phyloP scores from a whole-genome alignment of 2,329 filamentous ascomycete species.

The Thielaviopsis populi region DNA sequence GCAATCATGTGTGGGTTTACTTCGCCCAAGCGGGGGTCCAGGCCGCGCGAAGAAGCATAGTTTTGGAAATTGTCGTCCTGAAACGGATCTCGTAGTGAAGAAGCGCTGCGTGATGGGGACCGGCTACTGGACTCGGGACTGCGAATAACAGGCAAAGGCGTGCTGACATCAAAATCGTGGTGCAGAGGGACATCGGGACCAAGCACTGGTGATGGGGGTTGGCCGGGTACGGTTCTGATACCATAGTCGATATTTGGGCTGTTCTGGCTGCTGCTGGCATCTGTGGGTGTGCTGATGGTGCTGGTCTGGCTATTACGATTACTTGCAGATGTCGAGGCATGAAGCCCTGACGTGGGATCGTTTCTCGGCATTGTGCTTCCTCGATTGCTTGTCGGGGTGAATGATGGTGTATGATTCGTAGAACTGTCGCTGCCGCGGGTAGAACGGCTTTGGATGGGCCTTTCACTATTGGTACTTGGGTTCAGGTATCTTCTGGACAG shows the following conservation, averaged over 20 bases:
- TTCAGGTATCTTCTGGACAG: background rate
- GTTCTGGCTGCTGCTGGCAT: background rate
- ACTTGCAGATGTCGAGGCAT: background rate
- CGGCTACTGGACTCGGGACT: background rate
- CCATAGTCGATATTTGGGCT: slow-evolving; percentile 9
- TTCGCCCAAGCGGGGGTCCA: slow-evolving; percentile 36
- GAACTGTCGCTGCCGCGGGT: background rate
- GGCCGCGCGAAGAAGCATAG: slow-evolving; percentile 22
- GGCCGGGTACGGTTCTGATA: background rate
- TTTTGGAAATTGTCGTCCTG: slow-evolving; percentile 14
- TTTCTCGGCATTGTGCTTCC: background rate
- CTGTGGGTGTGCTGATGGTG: background rate
- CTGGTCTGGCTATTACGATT: slow-evolving; percentile 6
- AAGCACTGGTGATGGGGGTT: slow-evolving; percentile 7
- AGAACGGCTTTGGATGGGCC: background rate
- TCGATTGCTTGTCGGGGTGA: background rate
- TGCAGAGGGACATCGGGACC: slow-evolving; percentile 14
- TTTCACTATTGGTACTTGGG: background rate
- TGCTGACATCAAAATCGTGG: slow-evolving; percentile 11
- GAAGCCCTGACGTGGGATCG: background rate
- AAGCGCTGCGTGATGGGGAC: slow-evolving; percentile 9
- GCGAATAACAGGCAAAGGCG: slow-evolving; percentile 1
- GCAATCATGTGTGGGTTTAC: slow-evolving; percentile 68
- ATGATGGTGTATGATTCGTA: background rate
- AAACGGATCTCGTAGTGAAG: slow-evolving; percentile 14